These are phyloP conservation scores for Agaricus blazei DNA, from an alignment of 768 basidiomycete genomes.

Conservation along the genomic window DNA sequence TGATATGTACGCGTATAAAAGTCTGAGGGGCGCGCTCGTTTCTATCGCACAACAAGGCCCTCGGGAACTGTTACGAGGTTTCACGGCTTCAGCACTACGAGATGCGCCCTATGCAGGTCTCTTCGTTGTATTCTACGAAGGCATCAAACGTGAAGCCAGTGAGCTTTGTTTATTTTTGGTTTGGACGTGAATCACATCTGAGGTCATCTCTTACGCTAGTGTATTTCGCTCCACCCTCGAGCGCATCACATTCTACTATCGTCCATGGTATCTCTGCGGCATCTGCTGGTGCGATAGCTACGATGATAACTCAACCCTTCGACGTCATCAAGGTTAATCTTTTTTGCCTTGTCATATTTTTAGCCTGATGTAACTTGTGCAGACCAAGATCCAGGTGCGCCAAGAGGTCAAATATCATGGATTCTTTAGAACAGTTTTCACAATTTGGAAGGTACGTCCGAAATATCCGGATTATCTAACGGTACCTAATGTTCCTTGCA, in stretches of 20 bases:
- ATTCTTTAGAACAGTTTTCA: slow-evolving; percentile 53
- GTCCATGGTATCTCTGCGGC: slow-evolving; percentile 70
- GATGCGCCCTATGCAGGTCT: slow-evolving; percentile 94
- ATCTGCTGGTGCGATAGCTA: slow-evolving; percentile 79
- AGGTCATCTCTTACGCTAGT: slow-evolving; percentile 20
- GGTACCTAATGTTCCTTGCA: slow-evolving; percentile 21
- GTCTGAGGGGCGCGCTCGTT: slow-evolving; percentile 51
- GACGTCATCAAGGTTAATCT: slow-evolving; percentile 81
- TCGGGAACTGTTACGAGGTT: slow-evolving; percentile 79
- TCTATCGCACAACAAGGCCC: slow-evolving; percentile 68
- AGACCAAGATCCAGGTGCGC: slow-evolving; percentile 95
- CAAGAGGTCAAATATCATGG: slow-evolving; percentile 71
- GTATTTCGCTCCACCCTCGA: slow-evolving; percentile 36
- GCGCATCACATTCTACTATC: slow-evolving; percentile 39
- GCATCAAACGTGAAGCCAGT: slow-evolving; percentile 74
- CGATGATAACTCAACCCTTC: slow-evolving; percentile 85
- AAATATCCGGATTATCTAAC: neutral
- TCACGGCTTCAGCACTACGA: slow-evolving; percentile 82
- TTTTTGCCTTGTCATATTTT: neutral
- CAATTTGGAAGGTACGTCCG: slow-evolving; percentile 62
- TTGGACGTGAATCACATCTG: slow-evolving; percentile 11
- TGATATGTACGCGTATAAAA: slow-evolving; percentile 68
- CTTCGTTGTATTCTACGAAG: slow-evolving; percentile 86
- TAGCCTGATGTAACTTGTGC: neutral
- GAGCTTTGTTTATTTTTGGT: slow-evolving; percentile 16